phyloP scores from a whole-genome alignment of 495 filamentous ascomycete species.

The Recurvomyces mirabilis region DNA sequence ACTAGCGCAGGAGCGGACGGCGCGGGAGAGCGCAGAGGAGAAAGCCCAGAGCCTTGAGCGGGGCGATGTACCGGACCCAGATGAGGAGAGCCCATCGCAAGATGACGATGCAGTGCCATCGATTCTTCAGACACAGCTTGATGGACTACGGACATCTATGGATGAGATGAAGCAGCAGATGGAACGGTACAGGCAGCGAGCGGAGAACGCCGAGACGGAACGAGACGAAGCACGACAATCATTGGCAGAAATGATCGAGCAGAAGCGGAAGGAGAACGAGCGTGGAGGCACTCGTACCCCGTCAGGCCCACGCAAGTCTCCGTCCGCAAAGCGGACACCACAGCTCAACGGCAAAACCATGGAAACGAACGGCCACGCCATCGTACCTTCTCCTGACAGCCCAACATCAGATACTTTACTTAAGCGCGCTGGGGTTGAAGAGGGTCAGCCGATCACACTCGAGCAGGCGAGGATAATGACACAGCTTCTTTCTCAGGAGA shows the following conservation, averaged over 20 bases:
- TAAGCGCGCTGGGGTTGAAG: constrained; percentile 23
- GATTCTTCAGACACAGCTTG: constrained; percentile 58
- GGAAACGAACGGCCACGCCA: constrained; percentile 12
- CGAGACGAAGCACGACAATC: constrained; percentile 54
- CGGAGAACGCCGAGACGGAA: constrained; percentile 71
- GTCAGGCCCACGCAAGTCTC: neutral
- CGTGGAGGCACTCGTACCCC: constrained; percentile 9
- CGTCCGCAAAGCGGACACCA: constrained; percentile 1
- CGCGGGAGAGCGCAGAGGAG: constrained; percentile 73
- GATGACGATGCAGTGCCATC: neutral
- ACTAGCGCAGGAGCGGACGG: constrained; percentile 65
- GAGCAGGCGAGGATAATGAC: constrained; percentile 33
- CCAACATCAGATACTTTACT: constrained; percentile 19
- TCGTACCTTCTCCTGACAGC: constrained; percentile 5
- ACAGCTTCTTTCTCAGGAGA: constrained; percentile 31
- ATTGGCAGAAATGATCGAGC: constrained; percentile 79
- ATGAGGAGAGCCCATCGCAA: constrained; percentile 2
- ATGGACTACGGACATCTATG: constrained; percentile 73
- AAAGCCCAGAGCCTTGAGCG: constrained; percentile 57
- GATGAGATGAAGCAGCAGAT: constrained; percentile 70
- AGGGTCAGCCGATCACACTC: constrained; percentile 26
- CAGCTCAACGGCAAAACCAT: neutral
- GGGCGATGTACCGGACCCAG: constrained; percentile 15
- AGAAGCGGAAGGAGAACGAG: constrained; percentile 56
- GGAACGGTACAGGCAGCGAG: constrained; percentile 61